Percentiles rank a stretch among this genome's conserved stretches.
These are phyloP conservation scores for Saccharomycopsis guyanensis DNA, from an alignment of 805 yeast species.

Conservation along the genomic window DNA sequence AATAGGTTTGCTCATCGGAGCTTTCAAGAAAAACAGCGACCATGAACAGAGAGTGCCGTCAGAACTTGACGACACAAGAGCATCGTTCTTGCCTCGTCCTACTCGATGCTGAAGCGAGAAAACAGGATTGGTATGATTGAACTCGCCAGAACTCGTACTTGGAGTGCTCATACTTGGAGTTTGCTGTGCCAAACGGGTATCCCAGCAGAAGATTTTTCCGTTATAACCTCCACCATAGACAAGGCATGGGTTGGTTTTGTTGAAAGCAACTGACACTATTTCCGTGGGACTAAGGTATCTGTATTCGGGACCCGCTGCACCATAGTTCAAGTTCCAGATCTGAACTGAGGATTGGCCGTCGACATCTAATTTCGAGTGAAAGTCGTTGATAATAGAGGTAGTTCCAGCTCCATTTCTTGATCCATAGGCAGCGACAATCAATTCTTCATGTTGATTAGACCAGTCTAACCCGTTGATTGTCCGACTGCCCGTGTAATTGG, in stretches of 20 bases:
- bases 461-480: constrained; percentile 21
- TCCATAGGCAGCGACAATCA: constrained; percentile 19
- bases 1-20: constrained; percentile 23
- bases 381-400: background rate
- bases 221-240: constrained; percentile 34
- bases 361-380: background rate
- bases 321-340: constrained; percentile 25
- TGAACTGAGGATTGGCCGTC: constrained; percentile 26
- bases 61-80: constrained; percentile 25
- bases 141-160: background rate
- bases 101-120: constrained; percentile 10
- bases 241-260: constrained; percentile 26
- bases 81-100: background rate
- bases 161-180: constrained; percentile 3
- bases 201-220: constrained; percentile 37
- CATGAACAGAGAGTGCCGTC: constrained; percentile 29
- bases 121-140: constrained; percentile 11
- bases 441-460: constrained; percentile 19
- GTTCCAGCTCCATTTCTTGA: background rate
- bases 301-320: constrained; percentile 26
- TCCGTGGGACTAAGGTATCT: constrained; percentile 29
- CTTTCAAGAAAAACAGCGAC: constrained; percentile 26
- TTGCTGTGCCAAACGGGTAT: constrained; percentile 22
- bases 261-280: constrained; percentile 29
- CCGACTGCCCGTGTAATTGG: constrained; percentile 3